Evolutionary conservation across 2,329 filamentous ascomycete species (phyloP), one percentile per base, ranked within the genome.

Genomic region (Calycina herbarum): DNA sequence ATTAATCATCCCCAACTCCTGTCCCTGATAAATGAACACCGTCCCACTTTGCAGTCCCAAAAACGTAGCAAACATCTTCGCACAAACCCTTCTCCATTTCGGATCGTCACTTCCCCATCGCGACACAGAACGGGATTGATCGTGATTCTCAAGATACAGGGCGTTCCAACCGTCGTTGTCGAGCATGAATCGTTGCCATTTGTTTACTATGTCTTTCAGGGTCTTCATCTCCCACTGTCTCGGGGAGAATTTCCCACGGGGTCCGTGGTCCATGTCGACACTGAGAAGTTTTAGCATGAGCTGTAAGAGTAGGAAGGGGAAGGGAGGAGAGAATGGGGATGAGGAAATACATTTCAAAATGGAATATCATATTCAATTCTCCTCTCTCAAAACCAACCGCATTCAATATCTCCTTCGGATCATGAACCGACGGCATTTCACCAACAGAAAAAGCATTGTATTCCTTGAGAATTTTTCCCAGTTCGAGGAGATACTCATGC

Each of bases 281-380:
- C 80, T 83, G 24, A 5, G 57, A 20, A 13, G 17, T 1, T n/a
- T 69, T 38, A 68, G 63, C 61, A 29, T 29, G 27, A 29, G 27
- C 27, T 29, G 27, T 29, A 29, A 29, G 27, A 4, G 27, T 15
- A 13, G 11, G n/a, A n/a, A 11, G 20, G 24, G 58, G 66, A 58
- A 29, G 13, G 17, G 6, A 42, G 57, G 66, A 58, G 31, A 3
- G 17, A 17, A n/a, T 42, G 27, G 17, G 56, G 48, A 27, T 24
- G 60, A 59, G 61, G 63, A 56, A 80, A 72, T 71, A 83, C 82
- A 86, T 79, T 65, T 91, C 88, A 73, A 92, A 92, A 71, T 90
- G 86, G 77, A 92, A 91, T 42, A 91, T 88, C 87, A 91, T 91
- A 74, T 85, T 87, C 57, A 91, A 77, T 73, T 91, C 87, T 38